A percentile compares a stretch with the other conserved stretches of the same genome.
These are phyloP conservation scores for Rhodotorula kratochvilovae DNA, from an alignment of 768 basidiomycete genomes.

Conservation along the genomic window DNA sequence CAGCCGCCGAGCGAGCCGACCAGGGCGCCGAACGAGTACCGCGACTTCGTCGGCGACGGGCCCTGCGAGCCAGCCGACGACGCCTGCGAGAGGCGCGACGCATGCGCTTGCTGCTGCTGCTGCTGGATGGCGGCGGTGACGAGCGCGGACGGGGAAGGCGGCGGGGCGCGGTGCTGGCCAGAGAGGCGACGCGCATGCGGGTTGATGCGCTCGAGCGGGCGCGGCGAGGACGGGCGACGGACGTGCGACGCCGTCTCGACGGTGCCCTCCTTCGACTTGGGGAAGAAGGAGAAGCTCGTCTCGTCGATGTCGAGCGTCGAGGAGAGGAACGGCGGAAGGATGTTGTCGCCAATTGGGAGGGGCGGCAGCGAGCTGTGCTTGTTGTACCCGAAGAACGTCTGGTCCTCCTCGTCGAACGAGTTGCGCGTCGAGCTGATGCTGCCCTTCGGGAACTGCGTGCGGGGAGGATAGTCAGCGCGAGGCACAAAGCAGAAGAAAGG, in stretches of 20 bases:
- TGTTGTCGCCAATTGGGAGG: constrained; percentile 26
- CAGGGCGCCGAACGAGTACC: constrained; percentile 31
- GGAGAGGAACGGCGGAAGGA: constrained; percentile 36
- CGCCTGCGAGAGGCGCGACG: constrained; percentile 1
- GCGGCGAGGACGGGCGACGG: constrained; percentile 38
- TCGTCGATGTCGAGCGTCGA: constrained; percentile 39
- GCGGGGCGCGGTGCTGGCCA: constrained; percentile 30
- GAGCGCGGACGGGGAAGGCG: constrained; percentile 31
- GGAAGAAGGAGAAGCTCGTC: constrained; percentile 17
- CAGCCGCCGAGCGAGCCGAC: constrained; percentile 33
- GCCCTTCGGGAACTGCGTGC: constrained; percentile 34
- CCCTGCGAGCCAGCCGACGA: neutral
- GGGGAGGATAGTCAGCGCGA: neutral
- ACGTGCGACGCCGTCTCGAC: constrained; percentile 23
- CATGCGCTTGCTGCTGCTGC: constrained; percentile 13
- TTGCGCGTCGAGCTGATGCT: constrained; percentile 24
- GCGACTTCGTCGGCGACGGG: constrained; percentile 15
- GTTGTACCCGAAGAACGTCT: constrained; percentile 37
- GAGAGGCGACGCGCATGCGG: constrained; percentile 30
- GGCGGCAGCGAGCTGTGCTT: constrained; percentile 40
- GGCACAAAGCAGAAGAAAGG: neutral
- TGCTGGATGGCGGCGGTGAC: constrained; percentile 25
- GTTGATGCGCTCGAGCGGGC: constrained; percentile 30
- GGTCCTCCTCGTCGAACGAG: constrained; percentile 37
- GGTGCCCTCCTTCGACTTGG: neutral